Conservation (phyloP, 106 monocot species). For the Dioscorea zingiberensis region DNA sequence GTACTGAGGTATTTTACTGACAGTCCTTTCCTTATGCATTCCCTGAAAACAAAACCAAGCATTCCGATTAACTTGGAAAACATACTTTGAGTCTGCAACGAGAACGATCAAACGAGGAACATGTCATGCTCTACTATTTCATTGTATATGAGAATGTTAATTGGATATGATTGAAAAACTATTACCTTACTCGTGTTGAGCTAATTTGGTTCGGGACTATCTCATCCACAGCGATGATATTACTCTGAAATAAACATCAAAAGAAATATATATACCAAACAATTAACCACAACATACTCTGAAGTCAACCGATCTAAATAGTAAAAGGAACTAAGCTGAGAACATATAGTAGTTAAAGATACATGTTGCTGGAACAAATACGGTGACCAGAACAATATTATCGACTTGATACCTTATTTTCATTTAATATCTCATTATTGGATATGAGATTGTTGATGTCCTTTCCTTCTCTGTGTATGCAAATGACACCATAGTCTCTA, state of each 20-base stretch:
- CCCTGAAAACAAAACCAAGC: conserved; percentile 31
- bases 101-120: not conserved
- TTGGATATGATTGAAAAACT: not conserved
- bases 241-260: conserved; percentile 37
- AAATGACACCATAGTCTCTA: conserved; percentile 70
- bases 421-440: conserved; percentile 44
- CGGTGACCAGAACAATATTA: too few relatives aligned
- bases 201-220: conserved; percentile 86
- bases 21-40: conserved; percentile 56
- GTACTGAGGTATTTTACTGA: conserved; percentile 64
- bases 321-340: too few relatives aligned
- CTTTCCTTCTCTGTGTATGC: conserved; percentile 71
- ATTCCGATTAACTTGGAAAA: too few relatives aligned
- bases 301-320: too few relatives aligned
- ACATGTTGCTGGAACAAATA: too few relatives aligned
- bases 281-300: too few relatives aligned
- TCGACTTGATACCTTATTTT: conserved; percentile 55
- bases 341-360: too few relatives aligned
- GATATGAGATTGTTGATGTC: conserved; percentile 60
- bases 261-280: too few relatives aligned
- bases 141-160: not conserved
- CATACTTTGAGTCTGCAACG: too few relatives aligned
- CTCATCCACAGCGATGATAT: conserved; percentile 78
- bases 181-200: conserved; percentile 80
- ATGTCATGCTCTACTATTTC: not conserved